phyloP scores from a whole-genome alignment of 495 filamentous ascomycete genomes.

The Aspergillus diversus region DNA sequence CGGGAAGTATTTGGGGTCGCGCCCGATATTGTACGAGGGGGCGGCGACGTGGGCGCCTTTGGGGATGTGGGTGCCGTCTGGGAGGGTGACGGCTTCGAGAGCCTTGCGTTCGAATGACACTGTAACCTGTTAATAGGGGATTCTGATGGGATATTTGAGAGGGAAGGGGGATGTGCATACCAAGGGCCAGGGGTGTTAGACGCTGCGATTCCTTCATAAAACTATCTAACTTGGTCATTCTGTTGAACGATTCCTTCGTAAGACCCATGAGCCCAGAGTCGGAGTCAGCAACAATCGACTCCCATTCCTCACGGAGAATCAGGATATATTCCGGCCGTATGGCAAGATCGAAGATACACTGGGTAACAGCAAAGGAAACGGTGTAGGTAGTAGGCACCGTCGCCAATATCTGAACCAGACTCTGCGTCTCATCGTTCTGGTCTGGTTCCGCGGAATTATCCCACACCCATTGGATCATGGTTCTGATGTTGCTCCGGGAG shows the following conservation, averaged over 20 bases:
- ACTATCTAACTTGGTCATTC: slow-evolving; percentile 31
- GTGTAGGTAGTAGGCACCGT: not conserved
- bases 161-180: not conserved
- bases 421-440: not conserved
- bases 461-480: not conserved
- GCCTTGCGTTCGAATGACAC: slow-evolving; percentile 41
- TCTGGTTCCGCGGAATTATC: not conserved
- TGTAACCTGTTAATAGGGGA: slow-evolving; percentile 1
- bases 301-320: not conserved
- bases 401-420: not conserved
- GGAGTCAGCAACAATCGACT: not conserved
- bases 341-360: slow-evolving; percentile 1
- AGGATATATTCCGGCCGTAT: not conserved
- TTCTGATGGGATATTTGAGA: not conserved
- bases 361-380: not conserved
- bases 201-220: slow-evolving; percentile 34
- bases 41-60: not conserved
- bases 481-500: not conserved
- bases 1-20: not conserved
- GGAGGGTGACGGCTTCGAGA: slow-evolving; percentile 20
- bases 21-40: not conserved
- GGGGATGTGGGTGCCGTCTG: slow-evolving; percentile 16
- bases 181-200: slow-evolving; percentile 24
- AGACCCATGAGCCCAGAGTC: not conserved
- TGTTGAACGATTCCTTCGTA: not conserved